phyloP scores from a whole-genome alignment of 2,329 filamentous ascomycete genomes.

The Aureobasidium namibiae region DNA sequence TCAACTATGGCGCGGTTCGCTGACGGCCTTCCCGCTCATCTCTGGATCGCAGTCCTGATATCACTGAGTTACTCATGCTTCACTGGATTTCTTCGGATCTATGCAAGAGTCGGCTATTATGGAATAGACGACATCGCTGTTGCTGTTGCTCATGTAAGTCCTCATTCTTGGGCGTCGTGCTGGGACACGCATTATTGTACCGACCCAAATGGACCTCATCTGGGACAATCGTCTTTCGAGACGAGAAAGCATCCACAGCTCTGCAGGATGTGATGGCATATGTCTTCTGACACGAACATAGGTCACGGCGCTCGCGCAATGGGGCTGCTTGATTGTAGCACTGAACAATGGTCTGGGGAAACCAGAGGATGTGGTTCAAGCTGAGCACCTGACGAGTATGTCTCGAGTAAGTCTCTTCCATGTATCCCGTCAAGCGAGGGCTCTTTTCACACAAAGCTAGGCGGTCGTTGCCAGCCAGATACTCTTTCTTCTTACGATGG shows the following conservation, averaged over 20 bases:
- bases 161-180: background rate
- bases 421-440: background rate
- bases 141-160: background rate
- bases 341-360: background rate
- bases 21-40: background rate
- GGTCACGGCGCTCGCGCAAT: slow-evolving; percentile 8
- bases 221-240: background rate
- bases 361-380: background rate
- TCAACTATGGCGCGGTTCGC: slow-evolving; percentile 8
- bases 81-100: slow-evolving; percentile 7
- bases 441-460: background rate
- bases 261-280: background rate
- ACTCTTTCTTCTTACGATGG: slow-evolving; percentile 20
- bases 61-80: slow-evolving; percentile 10
- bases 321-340: slow-evolving; percentile 3
- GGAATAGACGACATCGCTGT: slow-evolving; percentile 8
- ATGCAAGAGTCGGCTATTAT: slow-evolving; percentile 12
- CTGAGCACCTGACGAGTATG: background rate
- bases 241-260: background rate
- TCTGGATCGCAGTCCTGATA: slow-evolving; percentile 9
- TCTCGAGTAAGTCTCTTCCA: background rate
- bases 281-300: background rate
- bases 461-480: slow-evolving; percentile 22
- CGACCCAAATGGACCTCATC: no score
- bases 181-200: background rate